A percentile compares a stretch with the other conserved stretches of the same genome.
Conservation (phyloP, 139 green algal genomes). For the Mychonastes homosphaera region DNA sequence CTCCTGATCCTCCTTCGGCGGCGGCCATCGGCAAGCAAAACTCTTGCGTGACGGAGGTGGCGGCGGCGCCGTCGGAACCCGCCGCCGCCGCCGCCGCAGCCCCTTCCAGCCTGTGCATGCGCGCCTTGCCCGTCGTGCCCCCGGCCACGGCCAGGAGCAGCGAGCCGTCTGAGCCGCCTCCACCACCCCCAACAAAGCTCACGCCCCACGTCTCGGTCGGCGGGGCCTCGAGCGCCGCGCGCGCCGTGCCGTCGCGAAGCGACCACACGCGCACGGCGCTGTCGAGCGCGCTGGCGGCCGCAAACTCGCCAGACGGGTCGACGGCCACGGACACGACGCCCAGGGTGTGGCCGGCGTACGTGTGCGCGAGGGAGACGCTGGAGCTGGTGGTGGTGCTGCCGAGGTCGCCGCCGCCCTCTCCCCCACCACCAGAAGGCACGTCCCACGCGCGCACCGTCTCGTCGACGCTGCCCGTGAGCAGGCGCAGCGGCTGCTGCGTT, state of each 20-base stretch:
- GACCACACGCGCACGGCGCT: slow-evolving; percentile 68
- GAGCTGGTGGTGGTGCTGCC: slow-evolving; percentile 7
- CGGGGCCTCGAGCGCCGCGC: slow-evolving; percentile 54
- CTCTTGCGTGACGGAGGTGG: too few relatives aligned
- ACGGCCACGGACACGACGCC: slow-evolving; percentile 71
- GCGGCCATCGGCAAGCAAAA: too few relatives aligned
- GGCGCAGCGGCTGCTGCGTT: slow-evolving; percentile 17
- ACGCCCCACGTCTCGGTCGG: slow-evolving; percentile 80
- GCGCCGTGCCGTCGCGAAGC: slow-evolving; percentile 32
- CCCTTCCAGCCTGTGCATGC: slow-evolving; percentile 25
- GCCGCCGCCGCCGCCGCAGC: too few relatives aligned
- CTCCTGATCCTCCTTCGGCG: background rate
- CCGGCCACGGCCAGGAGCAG: slow-evolving; percentile 51
- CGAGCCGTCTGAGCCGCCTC: slow-evolving; percentile 12
- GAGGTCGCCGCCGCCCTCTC: slow-evolving; percentile 31
- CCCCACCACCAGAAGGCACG: too few relatives aligned
- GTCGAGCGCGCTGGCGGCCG: slow-evolving; percentile 68
- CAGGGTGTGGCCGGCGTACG: slow-evolving; percentile 59
- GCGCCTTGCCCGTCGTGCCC: slow-evolving; percentile 48
- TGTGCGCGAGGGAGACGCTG: slow-evolving; percentile 24
- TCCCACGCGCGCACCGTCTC: slow-evolving; percentile 72
- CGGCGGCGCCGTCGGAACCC: too few relatives aligned
- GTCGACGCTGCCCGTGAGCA: slow-evolving; percentile 75
- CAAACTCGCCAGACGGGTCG: slow-evolving; percentile 49
- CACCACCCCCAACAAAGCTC: slow-evolving; percentile 48